These are phyloP conservation scores for Globisporangium irregulare DNA, from an alignment of 352 stramenopile genomes.

Conservation along the genomic window DNA sequence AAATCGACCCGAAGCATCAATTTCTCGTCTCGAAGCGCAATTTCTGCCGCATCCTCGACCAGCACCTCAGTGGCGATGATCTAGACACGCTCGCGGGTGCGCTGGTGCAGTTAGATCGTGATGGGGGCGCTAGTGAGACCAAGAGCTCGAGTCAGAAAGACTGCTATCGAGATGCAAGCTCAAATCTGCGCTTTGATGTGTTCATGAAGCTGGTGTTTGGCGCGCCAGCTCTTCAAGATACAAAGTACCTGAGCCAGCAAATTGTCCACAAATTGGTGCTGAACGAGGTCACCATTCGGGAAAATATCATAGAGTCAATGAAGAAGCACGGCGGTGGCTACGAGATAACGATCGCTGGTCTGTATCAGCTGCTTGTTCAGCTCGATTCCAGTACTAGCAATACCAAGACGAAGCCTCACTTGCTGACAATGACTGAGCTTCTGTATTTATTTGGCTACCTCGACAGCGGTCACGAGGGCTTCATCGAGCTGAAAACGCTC, in stretches of 20 bases:
- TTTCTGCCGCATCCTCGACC: slow-evolving; percentile 51
- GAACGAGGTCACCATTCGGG: slow-evolving; percentile 14
- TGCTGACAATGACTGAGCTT: slow-evolving; percentile 23
- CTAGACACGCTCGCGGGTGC: slow-evolving; percentile 25
- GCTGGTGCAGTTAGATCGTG: slow-evolving; percentile 10
- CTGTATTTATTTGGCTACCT: slow-evolving; percentile 39
- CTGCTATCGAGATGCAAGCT: neutral
- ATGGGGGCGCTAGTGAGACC: neutral
- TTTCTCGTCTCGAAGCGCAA: slow-evolving; percentile 36
- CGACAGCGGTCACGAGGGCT: slow-evolving; percentile 22
- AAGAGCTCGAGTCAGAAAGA: neutral
- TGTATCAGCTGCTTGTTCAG: slow-evolving; percentile 18
- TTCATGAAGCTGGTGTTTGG: slow-evolving; percentile 54
- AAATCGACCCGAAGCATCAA: slow-evolving; percentile 33
- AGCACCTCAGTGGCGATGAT: slow-evolving; percentile 36
- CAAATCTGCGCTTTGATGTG: slow-evolving; percentile 44
- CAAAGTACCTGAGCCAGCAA: neutral
- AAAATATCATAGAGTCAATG: slow-evolving; percentile 20
- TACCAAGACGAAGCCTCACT: neutral
- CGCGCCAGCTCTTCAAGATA: slow-evolving; percentile 29
- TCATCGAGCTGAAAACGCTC: slow-evolving; percentile 24
- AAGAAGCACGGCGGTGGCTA: slow-evolving; percentile 14
- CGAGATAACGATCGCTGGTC: slow-evolving; percentile 16
- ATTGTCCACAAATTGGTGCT: slow-evolving; percentile 26
- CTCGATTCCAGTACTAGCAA: slow-evolving; percentile 6